Evolutionary conservation across 2,329 filamentous ascomycete species (phyloP).

Genomic region (Furcasterigmium sp.): DNA sequence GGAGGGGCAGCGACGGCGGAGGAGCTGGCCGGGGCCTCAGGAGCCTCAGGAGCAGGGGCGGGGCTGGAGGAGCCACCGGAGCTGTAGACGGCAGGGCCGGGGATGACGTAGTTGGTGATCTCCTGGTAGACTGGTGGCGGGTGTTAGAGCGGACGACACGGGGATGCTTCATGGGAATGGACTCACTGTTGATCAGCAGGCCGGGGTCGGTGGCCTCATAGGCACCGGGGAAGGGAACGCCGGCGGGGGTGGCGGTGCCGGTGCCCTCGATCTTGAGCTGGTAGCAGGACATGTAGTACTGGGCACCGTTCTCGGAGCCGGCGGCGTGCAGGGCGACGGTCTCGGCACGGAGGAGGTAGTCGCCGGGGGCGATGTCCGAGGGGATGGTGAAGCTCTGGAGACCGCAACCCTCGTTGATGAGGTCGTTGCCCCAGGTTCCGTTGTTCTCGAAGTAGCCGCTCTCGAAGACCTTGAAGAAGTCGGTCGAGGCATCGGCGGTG

Average conservation of each 20-base stretch:
- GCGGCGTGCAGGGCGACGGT: constrained; percentile 37
- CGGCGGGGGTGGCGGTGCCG: constrained; percentile 12
- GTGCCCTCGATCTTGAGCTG: constrained; percentile 12
- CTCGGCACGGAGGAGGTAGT: constrained; percentile 39
- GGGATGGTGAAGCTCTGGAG: constrained; percentile 20
- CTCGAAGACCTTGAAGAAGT: constrained; percentile 49
- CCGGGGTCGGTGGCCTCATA: constrained; percentile 7
- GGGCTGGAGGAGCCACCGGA: background rate
- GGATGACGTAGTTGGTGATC: constrained; percentile 9
- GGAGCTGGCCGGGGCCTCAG: background rate
- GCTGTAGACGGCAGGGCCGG: constrained; percentile 8
- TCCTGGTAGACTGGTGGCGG: background rate
- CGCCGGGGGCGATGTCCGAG: constrained; percentile 30
- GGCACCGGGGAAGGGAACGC: constrained; percentile 12
- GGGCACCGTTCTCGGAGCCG: constrained; percentile 15
- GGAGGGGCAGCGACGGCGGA: constrained; percentile 7
- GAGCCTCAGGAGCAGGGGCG: background rate
- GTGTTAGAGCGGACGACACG: too few species aligned
- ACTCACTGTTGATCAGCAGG: background rate
- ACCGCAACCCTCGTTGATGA: constrained; percentile 6
- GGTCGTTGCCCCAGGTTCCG: constrained; percentile 7
- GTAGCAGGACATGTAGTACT: constrained; percentile 10
- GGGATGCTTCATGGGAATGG: too few species aligned
- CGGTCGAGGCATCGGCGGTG: constrained; percentile 33
- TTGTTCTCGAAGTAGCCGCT: constrained; percentile 23